phyloP scores from a whole-genome alignment of 768 basidiomycete genomes.

The Roridomyces roridus region DNA sequence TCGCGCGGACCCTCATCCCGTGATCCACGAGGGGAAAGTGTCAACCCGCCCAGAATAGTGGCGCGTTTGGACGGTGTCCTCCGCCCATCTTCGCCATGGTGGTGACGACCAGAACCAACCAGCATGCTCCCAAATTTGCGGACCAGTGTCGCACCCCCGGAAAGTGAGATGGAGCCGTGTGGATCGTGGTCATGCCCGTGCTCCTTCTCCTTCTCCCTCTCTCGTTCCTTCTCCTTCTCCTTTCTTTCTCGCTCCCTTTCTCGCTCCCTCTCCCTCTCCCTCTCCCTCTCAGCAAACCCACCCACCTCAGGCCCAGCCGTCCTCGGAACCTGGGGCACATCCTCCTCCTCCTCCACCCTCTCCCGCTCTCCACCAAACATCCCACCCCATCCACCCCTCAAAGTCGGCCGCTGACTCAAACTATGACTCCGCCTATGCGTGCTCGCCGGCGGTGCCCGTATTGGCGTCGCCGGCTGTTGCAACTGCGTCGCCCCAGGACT shows the following conservation, averaged over 20 bases:
- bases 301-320: conserved; percentile 72
- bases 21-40: conserved; percentile 43
- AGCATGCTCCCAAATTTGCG: conserved; percentile 79
- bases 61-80: conserved; percentile 46
- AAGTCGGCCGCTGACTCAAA: conserved; percentile 74
- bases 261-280: conserved; percentile 36
- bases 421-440: conserved; percentile 86
- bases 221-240: conserved; percentile 52
- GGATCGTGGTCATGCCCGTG: conserved; percentile 7
- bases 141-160: conserved; percentile 75
- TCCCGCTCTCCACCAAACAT: conserved; percentile 57
- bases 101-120: conserved; percentile 53
- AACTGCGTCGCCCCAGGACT: conserved; percentile 28
- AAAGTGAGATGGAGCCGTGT: conserved; percentile 43
- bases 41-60: conserved; percentile 54
- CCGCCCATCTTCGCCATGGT: conserved; percentile 39
- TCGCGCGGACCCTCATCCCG: conserved; percentile 36
- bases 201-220: conserved; percentile 24
- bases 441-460: conserved; percentile 76
- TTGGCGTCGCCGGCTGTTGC: conserved; percentile 39
- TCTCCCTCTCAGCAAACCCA: conserved; percentile 51
- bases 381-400: conserved; percentile 59
- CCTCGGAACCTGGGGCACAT: conserved; percentile 50
- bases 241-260: conserved; percentile 47
- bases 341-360: conserved; percentile 50